A percentile compares a stretch with the other conserved stretches of the same genome.
phyloP scores from a whole-genome alignment of 2,329 filamentous ascomycete species.

The Tolypocladium album region DNA sequence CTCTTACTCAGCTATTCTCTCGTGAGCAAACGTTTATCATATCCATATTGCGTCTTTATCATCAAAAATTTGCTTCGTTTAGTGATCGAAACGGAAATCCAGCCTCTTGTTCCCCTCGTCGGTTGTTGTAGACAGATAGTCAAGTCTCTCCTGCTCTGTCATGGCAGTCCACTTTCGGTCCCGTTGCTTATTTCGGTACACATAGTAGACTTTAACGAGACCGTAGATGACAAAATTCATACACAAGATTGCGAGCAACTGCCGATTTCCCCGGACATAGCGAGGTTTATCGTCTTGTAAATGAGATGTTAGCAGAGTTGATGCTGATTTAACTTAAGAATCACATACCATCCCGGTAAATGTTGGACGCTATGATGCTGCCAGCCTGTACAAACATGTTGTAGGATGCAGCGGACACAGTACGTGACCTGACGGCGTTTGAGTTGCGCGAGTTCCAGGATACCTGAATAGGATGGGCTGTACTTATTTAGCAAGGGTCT shows the following conservation, averaged over 20 bases:
- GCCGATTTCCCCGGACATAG: slow-evolving; percentile 38
- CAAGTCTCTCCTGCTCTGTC: slow-evolving; percentile 31
- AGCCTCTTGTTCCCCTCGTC: slow-evolving; percentile 44
- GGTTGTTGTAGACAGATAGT: slow-evolving; percentile 36
- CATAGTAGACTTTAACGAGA: slow-evolving; percentile 33
- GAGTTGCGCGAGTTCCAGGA: slow-evolving; percentile 52
- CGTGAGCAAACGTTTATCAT: not conserved
- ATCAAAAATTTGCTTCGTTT: not conserved
- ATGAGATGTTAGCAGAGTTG: not conserved
- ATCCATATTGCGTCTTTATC: not conserved
- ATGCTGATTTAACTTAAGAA: no score
- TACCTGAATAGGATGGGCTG: slow-evolving; percentile 31
- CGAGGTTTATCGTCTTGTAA: slow-evolving; percentile 37
- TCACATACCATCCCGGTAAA: slow-evolving; percentile 23
- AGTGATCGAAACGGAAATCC: slow-evolving; percentile 43
- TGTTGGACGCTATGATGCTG: slow-evolving; percentile 31
- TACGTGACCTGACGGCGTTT: slow-evolving; percentile 49
- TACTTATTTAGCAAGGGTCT: slow-evolving; percentile 1
- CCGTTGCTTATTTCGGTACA: slow-evolving; percentile 33
- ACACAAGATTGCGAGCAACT: slow-evolving; percentile 34
- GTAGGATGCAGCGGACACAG: slow-evolving; percentile 50
- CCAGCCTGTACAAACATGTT: slow-evolving; percentile 42
- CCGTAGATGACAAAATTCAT: slow-evolving; percentile 36
- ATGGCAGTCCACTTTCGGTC: slow-evolving; percentile 31
- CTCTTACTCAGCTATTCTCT: no score